Evolutionary conservation across 129 eudicot species (phyloP).

Genomic region (Ambrosia artemisiifolia): DNA sequence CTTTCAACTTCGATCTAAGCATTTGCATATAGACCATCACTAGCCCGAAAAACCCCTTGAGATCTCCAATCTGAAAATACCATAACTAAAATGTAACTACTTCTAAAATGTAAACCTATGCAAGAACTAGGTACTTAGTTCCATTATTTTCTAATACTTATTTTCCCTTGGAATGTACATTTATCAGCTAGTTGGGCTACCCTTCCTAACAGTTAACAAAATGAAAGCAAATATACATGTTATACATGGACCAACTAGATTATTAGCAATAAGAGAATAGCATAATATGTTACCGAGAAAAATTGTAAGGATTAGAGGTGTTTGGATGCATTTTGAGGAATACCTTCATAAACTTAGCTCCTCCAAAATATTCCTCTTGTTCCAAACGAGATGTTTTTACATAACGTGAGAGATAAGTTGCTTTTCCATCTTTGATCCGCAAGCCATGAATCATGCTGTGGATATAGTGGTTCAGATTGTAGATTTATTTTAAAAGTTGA

Average conservation of each 20-base stretch:
- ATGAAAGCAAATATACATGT: neutral
- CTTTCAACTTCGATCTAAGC: conserved; percentile 73
- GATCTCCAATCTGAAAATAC: conserved; percentile 83
- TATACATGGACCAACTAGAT: neutral
- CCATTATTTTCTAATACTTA: neutral
- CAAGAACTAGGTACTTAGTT: neutral
- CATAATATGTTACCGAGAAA: neutral
- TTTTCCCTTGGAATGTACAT: neutral
- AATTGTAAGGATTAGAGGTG: neutral
- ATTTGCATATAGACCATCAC: conserved; percentile 59
- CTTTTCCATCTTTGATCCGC: conserved; percentile 96
- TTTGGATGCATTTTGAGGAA: neutral
- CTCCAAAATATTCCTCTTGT: conserved; percentile 87
- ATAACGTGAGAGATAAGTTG: conserved; percentile 94
- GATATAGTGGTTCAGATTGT: neutral
- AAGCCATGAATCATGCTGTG: conserved; percentile 95
- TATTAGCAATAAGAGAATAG: neutral
- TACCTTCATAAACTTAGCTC: conserved; percentile 89
- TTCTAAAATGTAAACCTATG: conserved; percentile 7
- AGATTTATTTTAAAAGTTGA: neutral
- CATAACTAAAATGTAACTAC: conserved; percentile 17
- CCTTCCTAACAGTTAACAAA: neutral
- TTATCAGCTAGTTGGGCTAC: neutral
- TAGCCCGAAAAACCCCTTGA: conserved; percentile 79
- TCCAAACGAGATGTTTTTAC: conserved; percentile 77